Percentiles rank a stretch among this genome's conserved stretches.
phyloP scores from a whole-genome alignment of 2,329 filamentous ascomycete species.

The Penicillium sp. region DNA sequence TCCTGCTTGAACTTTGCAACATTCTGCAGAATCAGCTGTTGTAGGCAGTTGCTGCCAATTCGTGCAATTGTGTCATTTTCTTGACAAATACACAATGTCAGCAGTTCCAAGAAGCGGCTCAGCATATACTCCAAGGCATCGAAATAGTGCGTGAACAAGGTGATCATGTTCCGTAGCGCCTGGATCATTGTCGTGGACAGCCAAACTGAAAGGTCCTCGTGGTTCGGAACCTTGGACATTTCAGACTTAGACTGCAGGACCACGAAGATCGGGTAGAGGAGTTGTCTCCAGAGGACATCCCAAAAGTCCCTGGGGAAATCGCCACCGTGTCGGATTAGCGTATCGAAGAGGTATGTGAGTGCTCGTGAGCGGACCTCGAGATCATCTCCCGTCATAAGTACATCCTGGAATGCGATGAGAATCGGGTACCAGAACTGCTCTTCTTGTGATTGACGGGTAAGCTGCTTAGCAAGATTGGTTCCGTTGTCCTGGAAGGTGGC shows the following conservation, averaged over 20 bases:
- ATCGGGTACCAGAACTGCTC: conserved; percentile 99
- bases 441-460: conserved; percentile 80
- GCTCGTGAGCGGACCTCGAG: conserved; percentile 86
- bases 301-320: conserved; percentile 93
- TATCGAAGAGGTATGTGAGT: conserved; percentile 94
- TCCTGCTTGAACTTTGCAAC: conserved; percentile 82
- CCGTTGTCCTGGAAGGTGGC: conserved; percentile 44
- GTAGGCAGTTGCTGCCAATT: conserved; percentile 96
- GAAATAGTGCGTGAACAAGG: conserved; percentile 97
- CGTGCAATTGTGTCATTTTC: conserved; percentile 98
- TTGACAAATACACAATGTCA: conserved; percentile 95
- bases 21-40: conserved; percentile 94
- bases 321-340: conserved; percentile 81
- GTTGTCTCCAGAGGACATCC: conserved; percentile 96
- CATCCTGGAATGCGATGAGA: conserved; percentile 96
- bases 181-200: conserved; percentile 99
- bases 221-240: conserved; percentile 90
- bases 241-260: conserved; percentile 94
- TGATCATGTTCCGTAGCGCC: conserved; percentile 96
- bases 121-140: conserved; percentile 96
- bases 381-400: conserved; percentile 98
- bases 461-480: conserved; percentile 57
- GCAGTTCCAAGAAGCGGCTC: conserved; percentile 89
- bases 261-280: conserved; percentile 98
- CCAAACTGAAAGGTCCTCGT: conserved; percentile 98